Percentiles rank a stretch among this genome's conserved stretches.
phyloP scores from a whole-genome alignment of 2,329 filamentous ascomycete genomes.

The Fusarium sp. region DNA sequence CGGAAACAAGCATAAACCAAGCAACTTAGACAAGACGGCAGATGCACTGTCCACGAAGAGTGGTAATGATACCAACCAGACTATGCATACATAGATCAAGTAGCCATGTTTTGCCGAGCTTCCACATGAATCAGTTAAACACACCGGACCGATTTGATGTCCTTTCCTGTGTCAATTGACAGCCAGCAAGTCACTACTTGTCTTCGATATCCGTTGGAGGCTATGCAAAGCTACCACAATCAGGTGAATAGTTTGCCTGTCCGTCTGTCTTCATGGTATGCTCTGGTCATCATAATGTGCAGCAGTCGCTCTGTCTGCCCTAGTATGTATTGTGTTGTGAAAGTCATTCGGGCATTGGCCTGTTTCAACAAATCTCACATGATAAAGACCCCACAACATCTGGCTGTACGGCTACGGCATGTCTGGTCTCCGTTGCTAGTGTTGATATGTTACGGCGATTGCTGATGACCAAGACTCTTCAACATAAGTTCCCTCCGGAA shows the following conservation, averaged over 20 bases:
- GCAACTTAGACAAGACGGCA: slow-evolving; percentile 2
- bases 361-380: slow-evolving; percentile 14
- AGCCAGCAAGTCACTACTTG: neutral
- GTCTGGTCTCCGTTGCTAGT: neutral
- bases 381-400: neutral
- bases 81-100: neutral
- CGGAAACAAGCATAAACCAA: slow-evolving; percentile 34
- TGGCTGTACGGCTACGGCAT: neutral
- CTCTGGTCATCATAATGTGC: neutral
- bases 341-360: neutral
- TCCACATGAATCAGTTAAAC: neutral
- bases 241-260: neutral
- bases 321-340: neutral
- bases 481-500: slow-evolving; percentile 22
- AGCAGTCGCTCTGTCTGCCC: neutral
- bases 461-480: neutral
- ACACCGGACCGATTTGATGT: neutral
- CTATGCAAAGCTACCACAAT: no score
- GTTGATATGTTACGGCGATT: neutral
- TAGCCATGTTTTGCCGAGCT: neutral
- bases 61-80: neutral
- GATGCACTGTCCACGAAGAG: neutral
- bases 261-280: neutral
- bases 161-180: neutral
- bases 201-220: neutral